Base-by-base conservation (phyloP, 208 protist species). In the Wallacemonas collosoma region DNA sequence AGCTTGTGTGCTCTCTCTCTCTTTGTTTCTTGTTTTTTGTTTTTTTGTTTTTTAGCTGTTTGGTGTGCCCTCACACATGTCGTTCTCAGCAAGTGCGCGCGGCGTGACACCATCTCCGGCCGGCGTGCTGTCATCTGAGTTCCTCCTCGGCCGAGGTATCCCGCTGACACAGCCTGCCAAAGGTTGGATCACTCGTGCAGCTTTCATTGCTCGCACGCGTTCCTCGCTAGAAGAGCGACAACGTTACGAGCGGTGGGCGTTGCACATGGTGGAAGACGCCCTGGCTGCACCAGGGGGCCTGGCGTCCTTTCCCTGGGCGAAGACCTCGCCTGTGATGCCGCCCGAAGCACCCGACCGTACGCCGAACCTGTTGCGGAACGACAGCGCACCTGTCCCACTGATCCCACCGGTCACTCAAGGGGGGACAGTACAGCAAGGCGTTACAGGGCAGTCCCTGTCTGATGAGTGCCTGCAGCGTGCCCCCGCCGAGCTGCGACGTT, bases 231-330 rank as follows among this genome's bases (percentile, higher is more conserved):
- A 57, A 11, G 85, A 86, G 48, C 73, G 74, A 36, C 64, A 76
- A 45, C 77, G 77, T 17, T 95, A 95, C 63, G 86, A 90, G 57
- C 47, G 75, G 5, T 95, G 91, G 88, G 91, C 80, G 0, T 44
- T 95, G 45, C 61, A 71, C 40, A 73, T 75, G 7, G 68, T 95
- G 39, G 86, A 93, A 63, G 77, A 89, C 3, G 85, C 86, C 1
- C 47, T 83, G 45, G 68, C 72, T 7, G 65, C 60, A 2, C 66
- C 75, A 11, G 76, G 76, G 7, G 83, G 82, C 7, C 71, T 87
- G 15, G 73, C 72, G 15, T 75, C 72, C 8, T 77, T 82, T 26
- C 64, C 79, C 17, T 95, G 91, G 88, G 60, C 72, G 12, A 72
- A 69, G 61, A 56, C 85, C 9, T 88, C 86, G 15, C 81, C 87